Evolutionary conservation across 2,329 filamentous ascomycete genomes (phyloP), one percentile per base, ranked within the genome.

Genomic region (Lachnellula subtilissima): DNA sequence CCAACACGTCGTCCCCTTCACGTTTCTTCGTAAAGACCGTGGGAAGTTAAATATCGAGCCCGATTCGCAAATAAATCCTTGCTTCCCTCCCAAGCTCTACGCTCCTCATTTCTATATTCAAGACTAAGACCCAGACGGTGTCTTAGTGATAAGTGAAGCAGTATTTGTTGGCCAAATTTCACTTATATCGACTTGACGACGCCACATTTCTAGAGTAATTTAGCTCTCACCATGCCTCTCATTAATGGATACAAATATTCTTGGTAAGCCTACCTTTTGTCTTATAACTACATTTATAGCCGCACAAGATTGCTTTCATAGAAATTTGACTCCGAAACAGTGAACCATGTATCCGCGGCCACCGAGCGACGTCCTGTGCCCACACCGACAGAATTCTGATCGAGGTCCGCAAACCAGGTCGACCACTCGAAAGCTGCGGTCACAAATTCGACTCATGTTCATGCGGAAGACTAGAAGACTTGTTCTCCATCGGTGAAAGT

Each of bases 301-400:
- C 25, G 39, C 25, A 40, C 15, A 5, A 8, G 22, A 36, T 28
- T 28, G 15, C 7, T 37, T 40, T 17, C 43, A 55, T 25, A n/a
- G 8, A 37, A 36, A 46, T 35, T 37, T 52, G 49, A 51, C 48
- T 22, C 22, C 11, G 3, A 48, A 19, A 48, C 35, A 67, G 65
- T 50, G 61, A 65, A 48, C 62, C 66, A 42, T 68, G 65, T 37
- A 65, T 68, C 36, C 60, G 66, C n/a, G 66, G 65, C 3, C 66
- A 68, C 35, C 55, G 66, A 52, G 64, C 65, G 11, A 67, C 64
- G 46, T 63, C 55, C 7, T 67, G 66, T 35, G 43, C 56, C 3
- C 66, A 68, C 37, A 63, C 55, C 1, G 65, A 66, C 48, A 50
- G 66, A 35, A 48, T 67, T 5, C 48, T 67, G 8, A 48, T 67